phyloP scores from a whole-genome alignment of 2,329 filamentous ascomycete species.

The Calonectria ilicicola region DNA sequence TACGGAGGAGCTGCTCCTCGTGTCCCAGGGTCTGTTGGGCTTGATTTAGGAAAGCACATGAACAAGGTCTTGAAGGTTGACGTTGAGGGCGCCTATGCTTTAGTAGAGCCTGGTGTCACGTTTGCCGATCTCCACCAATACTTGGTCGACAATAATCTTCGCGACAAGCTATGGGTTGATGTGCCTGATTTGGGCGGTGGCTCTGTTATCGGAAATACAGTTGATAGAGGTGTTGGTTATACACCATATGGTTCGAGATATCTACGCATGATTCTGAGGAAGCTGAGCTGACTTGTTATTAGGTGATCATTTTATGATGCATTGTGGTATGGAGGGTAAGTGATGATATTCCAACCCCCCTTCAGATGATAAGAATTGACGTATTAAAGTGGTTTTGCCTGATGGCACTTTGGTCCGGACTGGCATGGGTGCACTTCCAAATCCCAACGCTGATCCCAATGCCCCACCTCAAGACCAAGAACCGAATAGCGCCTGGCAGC shows the following conservation, averaged over 20 bases:
- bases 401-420: slow-evolving; percentile 19
- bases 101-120: slow-evolving; percentile 22
- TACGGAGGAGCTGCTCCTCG: slow-evolving; percentile 21
- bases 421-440: slow-evolving; percentile 21
- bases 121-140: slow-evolving; percentile 16
- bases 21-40: slow-evolving; percentile 12
- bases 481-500: slow-evolving; percentile 17
- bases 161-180: slow-evolving; percentile 23
- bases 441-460: not conserved
- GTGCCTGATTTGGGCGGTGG: slow-evolving; percentile 23
- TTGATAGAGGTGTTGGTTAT: slow-evolving; percentile 26
- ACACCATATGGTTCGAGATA: slow-evolving; percentile 16
- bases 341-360: not conserved
- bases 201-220: slow-evolving; percentile 19
- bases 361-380: not conserved
- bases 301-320: slow-evolving; percentile 8
- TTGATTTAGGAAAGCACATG: slow-evolving; percentile 21
- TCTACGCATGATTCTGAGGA: not conserved
- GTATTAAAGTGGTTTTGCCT: slow-evolving; percentile 9
- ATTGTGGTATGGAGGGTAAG: slow-evolving; percentile 19
- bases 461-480: slow-evolving; percentile 10
- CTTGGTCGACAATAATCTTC: slow-evolving; percentile 14
- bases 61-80: slow-evolving; percentile 25
- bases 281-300: not conserved
- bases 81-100: slow-evolving; percentile 23